These are phyloP conservation scores for Flaveria linearis DNA, from an alignment of 129 eudicot genomes.

Conservation along the genomic window DNA sequence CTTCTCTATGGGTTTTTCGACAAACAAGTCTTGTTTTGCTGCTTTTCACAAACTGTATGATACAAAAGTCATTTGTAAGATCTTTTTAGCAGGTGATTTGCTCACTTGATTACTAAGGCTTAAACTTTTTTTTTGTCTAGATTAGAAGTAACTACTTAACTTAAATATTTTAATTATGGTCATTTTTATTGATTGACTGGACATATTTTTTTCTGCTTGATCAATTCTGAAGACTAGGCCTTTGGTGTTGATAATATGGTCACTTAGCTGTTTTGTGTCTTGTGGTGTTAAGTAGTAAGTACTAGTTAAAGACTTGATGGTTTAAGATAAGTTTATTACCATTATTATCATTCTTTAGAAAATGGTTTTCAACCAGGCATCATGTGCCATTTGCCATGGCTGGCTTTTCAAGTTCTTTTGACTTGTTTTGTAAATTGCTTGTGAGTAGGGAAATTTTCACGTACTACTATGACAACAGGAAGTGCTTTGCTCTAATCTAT, in stretches of 20 bases:
- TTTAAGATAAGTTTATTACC: background rate
- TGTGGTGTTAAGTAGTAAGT: background rate
- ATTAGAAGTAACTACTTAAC: slow-evolving; percentile 3
- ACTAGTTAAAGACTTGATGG: background rate
- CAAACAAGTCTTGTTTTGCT: background rate
- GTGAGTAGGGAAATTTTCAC: background rate
- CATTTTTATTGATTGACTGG: background rate
- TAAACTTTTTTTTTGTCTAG: background rate
- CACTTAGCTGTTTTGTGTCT: background rate
- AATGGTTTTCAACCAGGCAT: background rate
- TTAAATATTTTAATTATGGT: background rate
- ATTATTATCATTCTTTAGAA: background rate
- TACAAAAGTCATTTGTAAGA: background rate
- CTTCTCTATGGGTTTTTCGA: background rate
- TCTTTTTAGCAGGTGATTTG: background rate
- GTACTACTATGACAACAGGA: background rate
- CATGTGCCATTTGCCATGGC: background rate
- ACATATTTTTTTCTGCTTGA: background rate
- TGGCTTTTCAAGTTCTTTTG: background rate
- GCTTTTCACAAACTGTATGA: background rate
- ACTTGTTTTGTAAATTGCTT: background rate
- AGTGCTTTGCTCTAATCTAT: background rate
- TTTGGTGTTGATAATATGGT: background rate
- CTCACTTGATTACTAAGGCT: background rate
- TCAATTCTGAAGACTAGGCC: background rate